Conservation (phyloP, 176 grass and related monocot species). For the Stipa capillata region DNA sequence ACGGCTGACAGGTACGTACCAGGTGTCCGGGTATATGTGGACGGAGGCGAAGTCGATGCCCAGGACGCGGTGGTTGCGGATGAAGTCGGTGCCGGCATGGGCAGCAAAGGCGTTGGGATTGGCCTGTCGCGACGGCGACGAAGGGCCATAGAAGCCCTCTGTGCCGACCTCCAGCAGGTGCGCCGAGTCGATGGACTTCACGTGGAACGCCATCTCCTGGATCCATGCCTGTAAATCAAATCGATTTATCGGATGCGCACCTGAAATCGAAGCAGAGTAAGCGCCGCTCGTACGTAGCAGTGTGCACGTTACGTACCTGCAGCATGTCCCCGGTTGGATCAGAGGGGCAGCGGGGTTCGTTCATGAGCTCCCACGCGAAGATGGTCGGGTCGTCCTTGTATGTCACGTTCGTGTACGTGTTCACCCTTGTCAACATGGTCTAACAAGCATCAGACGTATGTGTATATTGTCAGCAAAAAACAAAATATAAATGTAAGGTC, state of each 20-base stretch:
- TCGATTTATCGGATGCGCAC: neutral
- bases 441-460: too few relatives aligned
- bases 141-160: conserved; percentile 66
- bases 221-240: conserved; percentile 42
- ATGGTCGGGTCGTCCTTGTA: conserved; percentile 79
- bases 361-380: conserved; percentile 78
- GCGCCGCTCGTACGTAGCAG: neutral
- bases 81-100: conserved; percentile 55
- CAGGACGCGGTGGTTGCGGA: conserved; percentile 52
- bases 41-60: conserved; percentile 68
- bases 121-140: conserved; percentile 24
- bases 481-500: too few relatives aligned
- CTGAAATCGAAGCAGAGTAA: neutral
- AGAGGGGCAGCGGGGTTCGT: conserved; percentile 53
- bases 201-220: conserved; percentile 66
- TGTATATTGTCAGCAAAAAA: neutral
- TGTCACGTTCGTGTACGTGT: conserved; percentile 45
- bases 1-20: too few relatives aligned
- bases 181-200: conserved; percentile 50
- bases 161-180: conserved; percentile 56
- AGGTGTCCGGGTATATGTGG: conserved; percentile 66
- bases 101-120: conserved; percentile 47
- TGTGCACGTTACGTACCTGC: conserved; percentile 19
- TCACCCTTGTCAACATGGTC: conserved; percentile 55
- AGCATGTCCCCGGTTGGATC: conserved; percentile 51